phyloP scores from a whole-genome alignment of 192 early-diverging fungal genomes.

The Coemansia sp. region DNA sequence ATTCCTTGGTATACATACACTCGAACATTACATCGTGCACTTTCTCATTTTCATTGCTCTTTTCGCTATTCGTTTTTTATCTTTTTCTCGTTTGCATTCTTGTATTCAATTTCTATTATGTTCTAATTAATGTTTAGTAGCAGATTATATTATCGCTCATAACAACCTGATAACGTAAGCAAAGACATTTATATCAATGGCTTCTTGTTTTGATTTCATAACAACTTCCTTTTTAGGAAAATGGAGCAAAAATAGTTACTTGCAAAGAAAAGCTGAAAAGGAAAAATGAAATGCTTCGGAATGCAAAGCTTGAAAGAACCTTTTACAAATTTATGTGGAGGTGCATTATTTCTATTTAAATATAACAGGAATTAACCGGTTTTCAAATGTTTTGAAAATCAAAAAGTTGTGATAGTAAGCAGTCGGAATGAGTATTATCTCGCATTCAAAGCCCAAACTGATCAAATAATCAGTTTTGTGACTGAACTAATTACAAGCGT shows the following conservation, averaged over 20 bases:
- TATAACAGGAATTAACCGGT: not conserved
- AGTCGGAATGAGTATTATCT: not conserved
- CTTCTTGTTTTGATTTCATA: too few relatives aligned
- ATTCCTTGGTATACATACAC: too few relatives aligned
- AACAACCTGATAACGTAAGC: too few relatives aligned
- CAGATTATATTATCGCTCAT: too few relatives aligned
- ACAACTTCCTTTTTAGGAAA: too few relatives aligned
- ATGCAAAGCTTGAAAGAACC: too few relatives aligned
- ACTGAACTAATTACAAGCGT: not conserved
- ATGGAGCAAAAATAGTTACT: too few relatives aligned
- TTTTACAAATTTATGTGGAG: too few relatives aligned
- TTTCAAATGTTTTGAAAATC: constrained; percentile 4
- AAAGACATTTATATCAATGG: too few relatives aligned
- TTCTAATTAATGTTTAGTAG: not conserved
- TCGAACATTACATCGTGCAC: not conserved
- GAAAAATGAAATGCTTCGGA: too few relatives aligned
- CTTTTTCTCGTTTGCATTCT: not conserved
- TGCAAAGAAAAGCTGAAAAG: too few relatives aligned
- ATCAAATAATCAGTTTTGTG: not conserved
- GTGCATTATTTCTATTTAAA: too few relatives aligned
- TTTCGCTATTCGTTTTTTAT: not conserved
- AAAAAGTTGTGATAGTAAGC: not conserved
- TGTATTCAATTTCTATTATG: not conserved
- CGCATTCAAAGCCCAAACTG: not conserved
- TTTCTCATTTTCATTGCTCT: not conserved